Evolutionary conservation across 192 early-diverging fungal genomes (phyloP).

Genomic region (Backusella tuberculispora): DNA sequence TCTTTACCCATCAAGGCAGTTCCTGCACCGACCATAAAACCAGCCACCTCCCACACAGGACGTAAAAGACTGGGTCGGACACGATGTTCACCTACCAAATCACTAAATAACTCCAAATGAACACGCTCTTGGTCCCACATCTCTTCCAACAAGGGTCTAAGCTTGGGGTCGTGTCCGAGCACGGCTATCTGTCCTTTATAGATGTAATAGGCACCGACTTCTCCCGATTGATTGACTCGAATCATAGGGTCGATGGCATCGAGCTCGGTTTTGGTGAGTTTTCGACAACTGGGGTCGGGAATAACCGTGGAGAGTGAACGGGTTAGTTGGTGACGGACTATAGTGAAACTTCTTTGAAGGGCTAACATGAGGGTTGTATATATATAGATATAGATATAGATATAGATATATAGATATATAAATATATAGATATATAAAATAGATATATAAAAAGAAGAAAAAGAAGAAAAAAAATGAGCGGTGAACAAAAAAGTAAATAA

Average conservation of each 20-base stretch:
- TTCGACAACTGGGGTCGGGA: background rate
- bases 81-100: constrained; percentile 71
- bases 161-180: constrained; percentile 66
- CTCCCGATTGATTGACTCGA: constrained; percentile 96
- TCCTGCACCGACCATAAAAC: constrained; percentile 84
- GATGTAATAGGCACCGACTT: constrained; percentile 94
- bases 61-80: constrained; percentile 85
- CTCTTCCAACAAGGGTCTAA: constrained; percentile 78
- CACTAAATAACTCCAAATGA: constrained; percentile 84
- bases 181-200: constrained; percentile 94
- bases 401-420: too few relatives aligned
- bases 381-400: too few relatives aligned
- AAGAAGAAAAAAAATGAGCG: background rate
- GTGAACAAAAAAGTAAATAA: background rate
- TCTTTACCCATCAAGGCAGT: constrained; percentile 91
- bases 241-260: constrained; percentile 74
- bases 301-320: background rate
- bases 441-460: background rate
- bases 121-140: constrained; percentile 96
- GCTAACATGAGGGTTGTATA: background rate
- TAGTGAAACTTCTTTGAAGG: background rate
- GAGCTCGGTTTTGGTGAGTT: constrained; percentile 55
- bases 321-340: background rate
- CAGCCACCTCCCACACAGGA: constrained; percentile 87
- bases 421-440: too few relatives aligned